A percentile compares a stretch with the other conserved stretches of the same genome.
phyloP scores from a whole-genome alignment of 805 yeast species.

The Candida alai region DNA sequence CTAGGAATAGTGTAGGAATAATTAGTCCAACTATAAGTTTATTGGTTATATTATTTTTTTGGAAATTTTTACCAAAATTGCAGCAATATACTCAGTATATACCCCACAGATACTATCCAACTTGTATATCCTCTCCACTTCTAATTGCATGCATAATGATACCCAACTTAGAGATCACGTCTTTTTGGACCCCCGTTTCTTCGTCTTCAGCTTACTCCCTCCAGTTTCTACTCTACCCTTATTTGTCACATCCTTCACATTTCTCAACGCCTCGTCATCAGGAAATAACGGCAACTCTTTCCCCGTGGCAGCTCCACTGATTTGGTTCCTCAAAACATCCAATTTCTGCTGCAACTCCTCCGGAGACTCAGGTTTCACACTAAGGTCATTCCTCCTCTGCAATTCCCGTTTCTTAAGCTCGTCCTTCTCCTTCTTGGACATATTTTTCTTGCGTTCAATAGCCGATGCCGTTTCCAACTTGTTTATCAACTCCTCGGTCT shows the following conservation, averaged over 20 bases:
- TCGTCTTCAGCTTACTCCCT: background rate
- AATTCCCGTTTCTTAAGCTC: conserved; percentile 16
- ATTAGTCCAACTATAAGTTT: no score
- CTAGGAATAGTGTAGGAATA: no score
- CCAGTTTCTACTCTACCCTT: conserved; percentile 2
- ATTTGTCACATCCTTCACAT: background rate
- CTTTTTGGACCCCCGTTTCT: conserved; percentile 2
- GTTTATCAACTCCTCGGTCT: conserved; percentile 55
- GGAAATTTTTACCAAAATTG: no score
- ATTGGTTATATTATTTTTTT: no score
- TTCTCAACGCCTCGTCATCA: conserved; percentile 9
- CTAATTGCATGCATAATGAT: no score
- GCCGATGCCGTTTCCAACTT: conserved; percentile 71
- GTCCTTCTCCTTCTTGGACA: conserved; percentile 18
- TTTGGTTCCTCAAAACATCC: conserved; percentile 19
- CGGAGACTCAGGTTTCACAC: conserved; percentile 29
- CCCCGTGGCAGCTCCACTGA: conserved; percentile 8
- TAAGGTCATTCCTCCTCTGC: conserved; percentile 21
- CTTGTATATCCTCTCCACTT: no score
- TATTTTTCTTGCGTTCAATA: conserved; percentile 49
- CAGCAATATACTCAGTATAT: no score
- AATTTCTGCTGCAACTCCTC: conserved; percentile 37
- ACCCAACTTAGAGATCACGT: background rate
- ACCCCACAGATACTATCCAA: no score
- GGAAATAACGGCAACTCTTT: conserved; percentile 27